Evolutionary conservation across 148 eudicot genomes (phyloP), one percentile per base, ranked within the genome.

Genomic region (Limonium bicolor): DNA sequence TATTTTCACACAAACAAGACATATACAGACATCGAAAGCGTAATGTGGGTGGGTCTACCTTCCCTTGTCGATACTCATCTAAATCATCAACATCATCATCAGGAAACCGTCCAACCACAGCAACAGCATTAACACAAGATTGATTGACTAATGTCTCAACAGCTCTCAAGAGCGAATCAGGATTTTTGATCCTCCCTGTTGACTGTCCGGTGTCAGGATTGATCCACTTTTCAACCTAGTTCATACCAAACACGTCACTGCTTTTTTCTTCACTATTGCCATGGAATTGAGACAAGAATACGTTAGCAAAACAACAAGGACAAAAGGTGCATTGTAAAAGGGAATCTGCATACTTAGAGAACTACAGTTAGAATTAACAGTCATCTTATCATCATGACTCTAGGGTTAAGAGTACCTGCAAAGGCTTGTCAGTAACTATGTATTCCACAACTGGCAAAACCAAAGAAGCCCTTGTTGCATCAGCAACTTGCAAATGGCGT

Each of bases 381-480:
- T n/a, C n/a, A n/a, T n/a, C n/a, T n/a, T n/a, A n/a, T n/a, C n/a
- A n/a, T n/a, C n/a, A n/a, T n/a, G n/a, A n/a, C n/a, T n/a, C n/a
- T n/a, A n/a, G n/a, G n/a, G n/a, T n/a, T n/a, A n/a, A 33, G 27
- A 20, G 20, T 58, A 88, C 94, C 92, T 68, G 68, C 49, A 88
- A 55, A 46, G 72, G 67, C 40, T 77, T 58, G 55, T 88, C 97
- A 14, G 97, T 83, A 16, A 88, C 77, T 18, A 61, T 56, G 61
- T 74, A 88, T 53, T 83, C 84, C 11, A 83, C 52, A 38, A 88
- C 67, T 13, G 97, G 97, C 74, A 88, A 62, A 54, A 94, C 97
- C 63, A 88, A 86, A 26, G 97, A 88, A 77, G 97, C 94, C 60
- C 87, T 68, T 46, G 70, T 50, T 22, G 97, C 97, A 70, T 88